A percentile compares a stretch with the other conserved stretches of the same genome.
phyloP scores from a whole-genome alignment of 495 filamentous ascomycete genomes.

The Penicillium manginii region DNA sequence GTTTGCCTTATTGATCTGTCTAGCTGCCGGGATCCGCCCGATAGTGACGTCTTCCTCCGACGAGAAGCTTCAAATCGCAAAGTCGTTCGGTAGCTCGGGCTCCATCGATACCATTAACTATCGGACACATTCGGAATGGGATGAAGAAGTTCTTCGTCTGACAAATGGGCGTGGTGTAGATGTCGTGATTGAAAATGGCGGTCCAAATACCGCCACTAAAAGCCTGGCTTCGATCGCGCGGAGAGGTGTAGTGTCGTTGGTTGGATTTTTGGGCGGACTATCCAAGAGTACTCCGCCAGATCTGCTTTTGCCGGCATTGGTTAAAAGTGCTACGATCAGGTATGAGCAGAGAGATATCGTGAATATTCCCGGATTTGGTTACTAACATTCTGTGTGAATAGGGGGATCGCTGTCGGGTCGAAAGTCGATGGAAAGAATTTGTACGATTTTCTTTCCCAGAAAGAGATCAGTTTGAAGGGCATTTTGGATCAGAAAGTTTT shows the following conservation, averaged over 20 bases:
- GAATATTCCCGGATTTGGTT: background rate
- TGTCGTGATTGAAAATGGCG: conserved; percentile 18
- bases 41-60: conserved; percentile 49
- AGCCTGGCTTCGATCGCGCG: conserved; percentile 5
- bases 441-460: conserved; percentile 33
- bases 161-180: conserved; percentile 38
- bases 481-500: conserved; percentile 28
- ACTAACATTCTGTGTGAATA: conserved; percentile 1
- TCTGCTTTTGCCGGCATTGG: background rate
- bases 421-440: conserved; percentile 27
- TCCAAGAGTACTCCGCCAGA: background rate
- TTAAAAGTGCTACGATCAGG: background rate
- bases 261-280: conserved; percentile 13
- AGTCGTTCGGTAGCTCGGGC: conserved; percentile 18
- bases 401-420: conserved; percentile 31
- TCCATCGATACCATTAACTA: conserved; percentile 11
- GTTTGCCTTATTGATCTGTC: conserved; percentile 24
- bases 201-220: background rate
- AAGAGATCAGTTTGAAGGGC: conserved; percentile 22
- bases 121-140: background rate
- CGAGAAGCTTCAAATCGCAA: conserved; percentile 25
- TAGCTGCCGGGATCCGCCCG: conserved; percentile 10
- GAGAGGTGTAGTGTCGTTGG: conserved; percentile 9
- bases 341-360: background rate
- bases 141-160: conserved; percentile 11